phyloP scores from a whole-genome alignment of 495 filamentous ascomycete species.

The Neurospora hispaniola region DNA sequence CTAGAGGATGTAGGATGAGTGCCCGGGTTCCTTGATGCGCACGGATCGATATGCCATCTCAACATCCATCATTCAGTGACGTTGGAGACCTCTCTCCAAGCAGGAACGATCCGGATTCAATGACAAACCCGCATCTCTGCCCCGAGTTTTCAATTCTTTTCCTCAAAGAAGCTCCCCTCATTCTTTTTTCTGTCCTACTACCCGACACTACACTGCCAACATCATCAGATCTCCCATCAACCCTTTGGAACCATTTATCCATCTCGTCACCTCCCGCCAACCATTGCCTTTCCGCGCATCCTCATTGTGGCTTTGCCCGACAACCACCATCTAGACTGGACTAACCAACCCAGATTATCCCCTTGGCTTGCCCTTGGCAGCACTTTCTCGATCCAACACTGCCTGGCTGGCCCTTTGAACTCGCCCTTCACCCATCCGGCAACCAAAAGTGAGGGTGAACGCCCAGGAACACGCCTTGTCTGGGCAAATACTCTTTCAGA shows the following conservation, averaged over 20 bases:
- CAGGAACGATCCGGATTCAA: neutral
- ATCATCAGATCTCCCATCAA: neutral
- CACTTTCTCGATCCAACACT: neutral
- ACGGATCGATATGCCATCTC: neutral
- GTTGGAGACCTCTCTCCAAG: neutral
- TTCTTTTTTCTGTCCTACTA: neutral
- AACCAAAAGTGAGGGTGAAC: neutral
- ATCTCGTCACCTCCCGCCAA: neutral
- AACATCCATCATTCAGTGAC: neutral
- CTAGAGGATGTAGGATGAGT: neutral
- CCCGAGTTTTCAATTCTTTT: neutral
- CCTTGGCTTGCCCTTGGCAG: neutral
- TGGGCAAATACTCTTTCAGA: neutral
- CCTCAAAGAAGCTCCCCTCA: neutral
- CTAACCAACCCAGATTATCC: neutral
- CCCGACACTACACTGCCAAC: neutral
- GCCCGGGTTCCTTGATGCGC: neutral
- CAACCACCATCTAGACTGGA: neutral
- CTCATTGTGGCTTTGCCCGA: neutral
- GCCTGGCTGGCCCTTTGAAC: neutral
- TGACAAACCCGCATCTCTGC: no score
- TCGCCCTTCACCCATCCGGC: neutral
- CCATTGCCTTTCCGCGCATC: neutral
- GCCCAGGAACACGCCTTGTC: neutral
- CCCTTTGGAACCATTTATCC: neutral